Percentiles rank a stretch among this genome's conserved stretches.
phyloP scores from a whole-genome alignment of 495 filamentous ascomycete species.

The Tirmania nivea region DNA sequence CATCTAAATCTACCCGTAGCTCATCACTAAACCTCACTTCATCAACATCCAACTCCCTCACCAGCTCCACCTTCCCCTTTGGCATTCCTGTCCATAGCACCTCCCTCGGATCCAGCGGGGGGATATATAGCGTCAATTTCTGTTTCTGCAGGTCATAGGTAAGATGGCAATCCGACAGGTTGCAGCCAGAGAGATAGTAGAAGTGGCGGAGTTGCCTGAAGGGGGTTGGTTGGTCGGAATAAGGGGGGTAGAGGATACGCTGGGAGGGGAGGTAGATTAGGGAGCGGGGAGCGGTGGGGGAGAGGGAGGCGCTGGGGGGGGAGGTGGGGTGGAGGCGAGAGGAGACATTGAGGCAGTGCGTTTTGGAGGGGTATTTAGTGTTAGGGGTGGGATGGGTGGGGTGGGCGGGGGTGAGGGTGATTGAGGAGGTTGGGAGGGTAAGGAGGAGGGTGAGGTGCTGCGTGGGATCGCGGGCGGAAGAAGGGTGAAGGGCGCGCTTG shows the following conservation, averaged over 20 bases:
- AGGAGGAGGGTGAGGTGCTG: background rate
- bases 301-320: background rate
- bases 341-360: background rate
- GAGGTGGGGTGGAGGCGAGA: background rate
- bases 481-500: background rate
- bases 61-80: slow-evolving; percentile 29
- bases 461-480: background rate
- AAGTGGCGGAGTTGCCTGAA: slow-evolving; percentile 53
- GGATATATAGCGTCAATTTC: slow-evolving; percentile 37
- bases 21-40: slow-evolving; percentile 17
- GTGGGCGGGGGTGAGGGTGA: background rate
- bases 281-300: background rate
- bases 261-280: background rate
- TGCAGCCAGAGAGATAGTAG: slow-evolving; percentile 41
- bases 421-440: no score
- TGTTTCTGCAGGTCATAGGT: slow-evolving; percentile 41
- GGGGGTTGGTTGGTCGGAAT: slow-evolving; percentile 28
- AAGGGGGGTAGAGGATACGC: background rate
- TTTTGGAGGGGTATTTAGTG: background rate
- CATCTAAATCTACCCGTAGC: slow-evolving; percentile 16
- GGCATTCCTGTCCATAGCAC: slow-evolving; percentile 41
- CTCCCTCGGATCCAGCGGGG: slow-evolving; percentile 30
- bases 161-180: slow-evolving; percentile 38
- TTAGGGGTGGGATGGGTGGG: background rate
- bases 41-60: slow-evolving; percentile 31